Conservation (phyloP, 1,139 yeast genomes). For the Suhomyces choctaworum region DNA sequence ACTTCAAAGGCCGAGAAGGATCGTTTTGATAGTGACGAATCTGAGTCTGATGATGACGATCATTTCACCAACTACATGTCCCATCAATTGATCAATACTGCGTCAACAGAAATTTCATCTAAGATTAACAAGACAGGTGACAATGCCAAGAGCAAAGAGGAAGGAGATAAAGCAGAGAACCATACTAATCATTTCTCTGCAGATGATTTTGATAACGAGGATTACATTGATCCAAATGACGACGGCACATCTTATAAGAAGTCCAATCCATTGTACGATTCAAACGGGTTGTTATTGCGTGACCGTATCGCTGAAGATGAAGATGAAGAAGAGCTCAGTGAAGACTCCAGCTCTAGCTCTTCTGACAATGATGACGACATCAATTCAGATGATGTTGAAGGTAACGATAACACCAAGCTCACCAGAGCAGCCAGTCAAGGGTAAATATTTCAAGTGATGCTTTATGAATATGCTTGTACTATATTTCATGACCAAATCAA, state of each 20-base stretch:
- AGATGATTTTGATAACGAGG: constrained; percentile 45
- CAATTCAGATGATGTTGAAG: constrained; percentile 22
- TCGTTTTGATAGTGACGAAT: constrained; percentile 23
- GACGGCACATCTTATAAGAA: constrained; percentile 76
- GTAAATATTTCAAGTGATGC: constrained; percentile 15
- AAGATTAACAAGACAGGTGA: constrained; percentile 21
- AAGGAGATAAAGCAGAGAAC: neutral
- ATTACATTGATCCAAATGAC: constrained; percentile 77
- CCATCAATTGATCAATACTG: constrained; percentile 66
- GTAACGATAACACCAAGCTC: constrained; percentile 26
- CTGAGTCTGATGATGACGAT: constrained; percentile 31
- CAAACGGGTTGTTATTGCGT: constrained; percentile 36
- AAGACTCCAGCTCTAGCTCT: constrained; percentile 31
- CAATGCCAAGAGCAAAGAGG: neutral
- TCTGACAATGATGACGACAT: constrained; percentile 34
- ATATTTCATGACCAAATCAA: constrained; percentile 8
- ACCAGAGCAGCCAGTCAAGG: constrained; percentile 48
- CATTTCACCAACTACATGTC: constrained; percentile 80
- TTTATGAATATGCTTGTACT: constrained; percentile 17
- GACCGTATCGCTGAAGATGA: constrained; percentile 22
- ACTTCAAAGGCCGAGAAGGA: constrained; percentile 18
- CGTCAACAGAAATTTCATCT: constrained; percentile 57
- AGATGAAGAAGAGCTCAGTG: constrained; percentile 31
- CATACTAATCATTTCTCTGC: too few species aligned
- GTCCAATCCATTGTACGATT: constrained; percentile 59